Conservation (phyloP, 768 basidiomycete species). For the Imleria badia region DNA sequence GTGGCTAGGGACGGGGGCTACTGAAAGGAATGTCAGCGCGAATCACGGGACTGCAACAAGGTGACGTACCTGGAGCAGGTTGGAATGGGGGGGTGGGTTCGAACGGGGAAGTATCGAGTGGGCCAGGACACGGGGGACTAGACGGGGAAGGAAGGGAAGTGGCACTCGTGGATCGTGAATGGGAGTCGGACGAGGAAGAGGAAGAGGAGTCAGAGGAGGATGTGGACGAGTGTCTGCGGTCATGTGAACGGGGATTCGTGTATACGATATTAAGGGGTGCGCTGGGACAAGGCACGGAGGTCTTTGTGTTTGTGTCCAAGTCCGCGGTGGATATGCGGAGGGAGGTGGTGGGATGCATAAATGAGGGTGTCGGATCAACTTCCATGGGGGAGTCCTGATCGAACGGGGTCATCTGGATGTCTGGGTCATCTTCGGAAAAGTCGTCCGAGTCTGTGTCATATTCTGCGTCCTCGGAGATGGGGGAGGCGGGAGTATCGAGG, state of each 20-base stretch:
- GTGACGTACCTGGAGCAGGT: conserved; percentile 2
- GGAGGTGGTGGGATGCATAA: conserved; percentile 42
- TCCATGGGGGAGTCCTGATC: conserved; percentile 32
- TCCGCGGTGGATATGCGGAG: conserved; percentile 31
- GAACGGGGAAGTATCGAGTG: neutral
- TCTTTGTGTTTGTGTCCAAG: conserved; percentile 6
- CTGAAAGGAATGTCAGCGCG: conserved; percentile 10
- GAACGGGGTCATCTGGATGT: conserved; percentile 30
- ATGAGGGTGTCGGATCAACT: conserved; percentile 23
- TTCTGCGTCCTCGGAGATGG: conserved; percentile 26
- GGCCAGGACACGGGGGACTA: conserved; percentile 9
- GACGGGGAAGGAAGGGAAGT: conserved; percentile 32
- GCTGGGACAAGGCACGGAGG: conserved; percentile 8
- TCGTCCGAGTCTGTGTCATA: conserved; percentile 33
- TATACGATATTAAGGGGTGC: conserved; percentile 15
- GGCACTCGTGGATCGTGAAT: conserved; percentile 24
- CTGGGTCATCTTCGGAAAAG: conserved; percentile 25
- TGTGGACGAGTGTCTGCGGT: conserved; percentile 33
- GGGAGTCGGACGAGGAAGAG: conserved; percentile 21
- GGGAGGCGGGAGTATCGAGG: conserved; percentile 28
- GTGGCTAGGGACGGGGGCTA: neutral
- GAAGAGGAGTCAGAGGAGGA: conserved; percentile 27
- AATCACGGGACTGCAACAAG: neutral
- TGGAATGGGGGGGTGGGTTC: conserved; percentile 1
- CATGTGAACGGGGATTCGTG: conserved; percentile 10